Evolutionary conservation across 164 flowering plant genomes (phyloP).

Genomic region (Berberis thunbergii): DNA sequence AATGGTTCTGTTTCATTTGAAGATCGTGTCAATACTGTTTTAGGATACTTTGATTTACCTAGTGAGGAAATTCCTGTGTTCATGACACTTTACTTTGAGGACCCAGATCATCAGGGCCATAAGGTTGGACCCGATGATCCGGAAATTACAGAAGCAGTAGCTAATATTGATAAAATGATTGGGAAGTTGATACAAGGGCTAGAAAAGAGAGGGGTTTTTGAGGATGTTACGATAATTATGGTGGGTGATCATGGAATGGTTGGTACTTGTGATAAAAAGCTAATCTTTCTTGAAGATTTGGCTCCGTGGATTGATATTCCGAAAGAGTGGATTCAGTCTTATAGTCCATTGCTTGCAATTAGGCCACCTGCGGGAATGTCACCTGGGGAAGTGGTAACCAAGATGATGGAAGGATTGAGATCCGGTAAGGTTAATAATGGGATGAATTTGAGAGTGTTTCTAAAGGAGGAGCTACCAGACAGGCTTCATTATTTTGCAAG

Average conservation of each 20-base stretch:
- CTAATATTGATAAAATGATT: constrained; percentile 60
- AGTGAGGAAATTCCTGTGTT: constrained; percentile 52
- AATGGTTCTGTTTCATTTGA: constrained; percentile 80
- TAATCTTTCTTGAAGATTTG: constrained; percentile 70
- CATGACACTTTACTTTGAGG: constrained; percentile 86
- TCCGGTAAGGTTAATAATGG: constrained; percentile 73
- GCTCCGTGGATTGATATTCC: constrained; percentile 69
- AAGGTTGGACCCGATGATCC: constrained; percentile 91
- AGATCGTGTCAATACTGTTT: constrained; percentile 67
- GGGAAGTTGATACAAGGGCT: constrained; percentile 74
- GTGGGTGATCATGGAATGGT: constrained; percentile 99
- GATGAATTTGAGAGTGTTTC: constrained; percentile 51
- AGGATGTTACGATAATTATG: constrained; percentile 74
- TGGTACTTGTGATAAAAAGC: constrained; percentile 81
- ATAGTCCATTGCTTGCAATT: constrained; percentile 69
- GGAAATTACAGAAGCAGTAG: constrained; percentile 71
- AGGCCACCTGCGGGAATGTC: constrained; percentile 54
- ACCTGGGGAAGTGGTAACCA: constrained; percentile 47
- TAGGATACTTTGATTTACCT: constrained; percentile 70
- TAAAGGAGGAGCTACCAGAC: constrained; percentile 77
- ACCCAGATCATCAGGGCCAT: constrained; percentile 96
- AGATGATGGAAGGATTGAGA: constrained; percentile 69
- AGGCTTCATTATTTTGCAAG: constrained; percentile 69
- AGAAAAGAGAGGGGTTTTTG: constrained; percentile 69
- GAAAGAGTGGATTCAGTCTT: constrained; percentile 52